Conservation (phyloP, 2,329 filamentous ascomycete species). For the Beauveria australis region DNA sequence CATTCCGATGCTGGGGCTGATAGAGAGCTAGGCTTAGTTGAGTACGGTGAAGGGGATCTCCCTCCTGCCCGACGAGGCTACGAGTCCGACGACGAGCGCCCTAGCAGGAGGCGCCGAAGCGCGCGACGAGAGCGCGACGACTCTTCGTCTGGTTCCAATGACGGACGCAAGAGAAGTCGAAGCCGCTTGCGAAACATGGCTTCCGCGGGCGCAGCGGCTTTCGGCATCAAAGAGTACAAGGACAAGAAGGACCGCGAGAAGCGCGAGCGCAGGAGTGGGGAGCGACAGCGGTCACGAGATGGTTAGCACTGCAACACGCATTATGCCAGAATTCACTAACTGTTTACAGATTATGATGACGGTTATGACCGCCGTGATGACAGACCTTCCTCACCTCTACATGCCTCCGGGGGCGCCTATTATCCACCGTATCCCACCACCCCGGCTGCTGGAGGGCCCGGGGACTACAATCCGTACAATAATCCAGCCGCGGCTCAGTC, state of each 20-base stretch:
- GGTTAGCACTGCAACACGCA: constrained; percentile 3
- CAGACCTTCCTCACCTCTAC: constrained; percentile 38
- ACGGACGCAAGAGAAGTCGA: constrained; percentile 40
- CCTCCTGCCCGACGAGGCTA: constrained; percentile 36
- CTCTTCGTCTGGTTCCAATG: constrained; percentile 22
- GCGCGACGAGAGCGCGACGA: constrained; percentile 30
- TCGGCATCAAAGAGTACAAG: constrained; percentile 54
- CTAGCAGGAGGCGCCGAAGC: constrained; percentile 21
- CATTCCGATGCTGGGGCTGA: constrained; percentile 48
- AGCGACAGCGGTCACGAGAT: constrained; percentile 17
- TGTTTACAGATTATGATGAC: constrained; percentile 26
- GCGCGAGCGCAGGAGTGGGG: constrained; percentile 28
- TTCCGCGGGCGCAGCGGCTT: constrained; percentile 51
- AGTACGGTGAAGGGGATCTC: constrained; percentile 55
- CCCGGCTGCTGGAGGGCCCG: constrained; percentile 17
- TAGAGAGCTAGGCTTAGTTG: constrained; percentile 60
- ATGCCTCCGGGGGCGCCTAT: constrained; percentile 43
- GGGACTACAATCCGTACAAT: constrained; percentile 29
- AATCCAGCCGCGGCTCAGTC: constrained; percentile 24
- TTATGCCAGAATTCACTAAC: constrained; percentile 10
- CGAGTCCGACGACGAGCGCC: background rate
- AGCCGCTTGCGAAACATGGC: constrained; percentile 49
- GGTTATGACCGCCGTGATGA: constrained; percentile 30
- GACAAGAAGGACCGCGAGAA: constrained; percentile 39
- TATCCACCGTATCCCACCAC: constrained; percentile 34